Percentiles rank a stretch among this genome's conserved stretches.
These are phyloP conservation scores for Pterula multifida DNA, from an alignment of 1,284 basidiomycete genomes.

Conservation along the genomic window DNA sequence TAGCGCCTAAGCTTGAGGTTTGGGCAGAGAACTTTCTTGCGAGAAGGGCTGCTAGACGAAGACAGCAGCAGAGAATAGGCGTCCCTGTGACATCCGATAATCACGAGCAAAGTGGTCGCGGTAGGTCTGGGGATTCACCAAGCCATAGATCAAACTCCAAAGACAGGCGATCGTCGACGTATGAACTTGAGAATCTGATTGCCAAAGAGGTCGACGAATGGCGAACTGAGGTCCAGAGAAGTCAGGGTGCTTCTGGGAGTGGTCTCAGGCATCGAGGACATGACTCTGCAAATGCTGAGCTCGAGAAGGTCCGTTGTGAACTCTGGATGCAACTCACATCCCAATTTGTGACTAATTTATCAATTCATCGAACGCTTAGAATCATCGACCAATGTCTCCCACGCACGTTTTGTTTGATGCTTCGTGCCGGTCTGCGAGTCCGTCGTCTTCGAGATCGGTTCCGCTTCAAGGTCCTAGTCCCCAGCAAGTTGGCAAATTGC, in stretches of 20 bases:
- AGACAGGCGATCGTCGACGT: constrained; percentile 7
- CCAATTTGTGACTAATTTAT: constrained; percentile 20
- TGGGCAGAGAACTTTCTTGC: constrained; percentile 38
- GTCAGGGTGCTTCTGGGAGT: constrained; percentile 20
- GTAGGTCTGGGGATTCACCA: constrained; percentile 8
- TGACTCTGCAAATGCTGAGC: constrained; percentile 14
- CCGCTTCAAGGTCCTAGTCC: not conserved
- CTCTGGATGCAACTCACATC: not conserved
- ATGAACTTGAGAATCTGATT: constrained; percentile 41
- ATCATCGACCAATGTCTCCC: constrained; percentile 32
- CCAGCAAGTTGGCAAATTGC: not conserved
- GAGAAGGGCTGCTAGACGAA: constrained; percentile 22
- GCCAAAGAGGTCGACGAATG: constrained; percentile 39
- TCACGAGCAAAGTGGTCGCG: constrained; percentile 3
- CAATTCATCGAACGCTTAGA: too few relatives aligned
- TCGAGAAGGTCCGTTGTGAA: constrained; percentile 32
- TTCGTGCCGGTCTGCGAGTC: constrained; percentile 26
- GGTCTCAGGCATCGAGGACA: constrained; percentile 18
- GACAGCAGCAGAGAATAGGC: constrained; percentile 14
- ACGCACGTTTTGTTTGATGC: constrained; percentile 36
- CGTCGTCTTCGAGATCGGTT: constrained; percentile 5
- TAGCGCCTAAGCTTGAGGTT: constrained; percentile 39
- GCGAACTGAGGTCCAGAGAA: constrained; percentile 29
- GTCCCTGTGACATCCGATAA: constrained; percentile 10
- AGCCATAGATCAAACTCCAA: constrained; percentile 7